Conservation (phyloP, 768 basidiomycete genomes). For the Sporobolomyces pararoseus region DNA sequence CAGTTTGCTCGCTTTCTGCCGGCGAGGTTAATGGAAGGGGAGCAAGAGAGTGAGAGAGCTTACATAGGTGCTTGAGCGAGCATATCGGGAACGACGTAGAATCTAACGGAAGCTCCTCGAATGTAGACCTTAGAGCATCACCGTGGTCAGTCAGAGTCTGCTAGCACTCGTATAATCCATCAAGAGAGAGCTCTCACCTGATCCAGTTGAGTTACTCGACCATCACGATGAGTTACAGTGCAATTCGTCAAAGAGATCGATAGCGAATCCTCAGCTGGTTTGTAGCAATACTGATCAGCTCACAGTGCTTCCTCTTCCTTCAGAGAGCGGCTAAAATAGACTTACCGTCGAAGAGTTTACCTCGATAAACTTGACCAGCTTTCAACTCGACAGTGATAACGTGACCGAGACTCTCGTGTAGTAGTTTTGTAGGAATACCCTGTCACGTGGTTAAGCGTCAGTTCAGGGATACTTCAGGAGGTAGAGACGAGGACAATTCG, state of each 20-base stretch:
- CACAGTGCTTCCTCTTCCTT: too few relatives aligned
- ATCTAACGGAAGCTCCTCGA: slow-evolving; percentile 93
- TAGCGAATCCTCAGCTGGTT: slow-evolving; percentile 98
- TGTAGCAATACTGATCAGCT: slow-evolving; percentile 24
- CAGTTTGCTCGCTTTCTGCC: too few relatives aligned
- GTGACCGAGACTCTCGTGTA: slow-evolving; percentile 94
- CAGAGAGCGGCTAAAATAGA: too few relatives aligned
- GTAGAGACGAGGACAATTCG: too few relatives aligned
- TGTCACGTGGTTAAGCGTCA: neutral
- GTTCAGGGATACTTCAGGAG: neutral
- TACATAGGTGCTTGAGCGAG: slow-evolving; percentile 98
- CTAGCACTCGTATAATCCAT: too few relatives aligned
- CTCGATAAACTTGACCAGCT: slow-evolving; percentile 93
- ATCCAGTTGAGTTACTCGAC: slow-evolving; percentile 95
- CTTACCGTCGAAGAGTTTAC: slow-evolving; percentile 93
- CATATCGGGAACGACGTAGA: slow-evolving; percentile 99
- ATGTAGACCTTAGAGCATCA: slow-evolving; percentile 61
- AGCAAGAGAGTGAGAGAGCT: slow-evolving; percentile 31
- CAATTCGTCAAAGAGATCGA: slow-evolving; percentile 95
- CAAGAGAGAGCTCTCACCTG: slow-evolving; percentile 60
- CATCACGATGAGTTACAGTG: slow-evolving; percentile 95
- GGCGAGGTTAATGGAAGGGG: too few relatives aligned
- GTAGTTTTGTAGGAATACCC: slow-evolving; percentile 90
- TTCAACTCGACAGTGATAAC: slow-evolving; percentile 97
- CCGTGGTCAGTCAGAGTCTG: too few relatives aligned